Conservation (phyloP, 345 rosid genomes). For the Gossypium ekmanianum region DNA sequence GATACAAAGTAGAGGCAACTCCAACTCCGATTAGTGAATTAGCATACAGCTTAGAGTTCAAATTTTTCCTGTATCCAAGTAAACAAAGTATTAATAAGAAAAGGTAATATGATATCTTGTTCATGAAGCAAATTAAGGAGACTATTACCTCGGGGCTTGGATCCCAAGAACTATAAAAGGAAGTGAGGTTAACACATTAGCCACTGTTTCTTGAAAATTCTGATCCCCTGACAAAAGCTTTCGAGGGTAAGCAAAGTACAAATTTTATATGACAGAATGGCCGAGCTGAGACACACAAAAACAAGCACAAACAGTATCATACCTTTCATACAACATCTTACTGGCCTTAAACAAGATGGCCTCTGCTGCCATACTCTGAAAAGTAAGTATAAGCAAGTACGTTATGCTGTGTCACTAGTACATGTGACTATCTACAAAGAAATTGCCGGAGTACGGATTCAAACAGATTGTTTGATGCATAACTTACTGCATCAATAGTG, state of each 20-base stretch:
- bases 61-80: conserved; percentile 53
- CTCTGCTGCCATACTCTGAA: conserved; percentile 89
- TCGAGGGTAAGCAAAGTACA: conserved; percentile 1
- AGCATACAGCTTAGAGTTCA: conserved; percentile 70
- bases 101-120: not conserved
- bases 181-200: conserved; percentile 84
- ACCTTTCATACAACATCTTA: conserved; percentile 59
- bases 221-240: conserved; percentile 53
- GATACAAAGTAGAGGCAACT: conserved; percentile 78
- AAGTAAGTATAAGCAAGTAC: conserved; percentile 14
- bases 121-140: conserved; percentile 13
- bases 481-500: conserved; percentile 57
- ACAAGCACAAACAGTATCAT: conserved; percentile 3
- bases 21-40: conserved; percentile 96
- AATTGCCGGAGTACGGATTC: not conserved
- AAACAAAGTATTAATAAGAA: conserved; percentile 6
- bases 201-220: conserved; percentile 57
- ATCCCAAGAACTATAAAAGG: conserved; percentile 85
- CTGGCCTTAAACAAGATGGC: conserved; percentile 85
- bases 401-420: not conserved
- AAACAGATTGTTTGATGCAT: not conserved
- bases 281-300: not conserved
- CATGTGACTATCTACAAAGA: not conserved
- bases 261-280: not conserved
- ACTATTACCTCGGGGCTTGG: conserved; percentile 78